These are phyloP conservation scores for Aspergillus sp. DNA, from an alignment of 2,329 filamentous ascomycete genomes.

Conservation along the genomic window DNA sequence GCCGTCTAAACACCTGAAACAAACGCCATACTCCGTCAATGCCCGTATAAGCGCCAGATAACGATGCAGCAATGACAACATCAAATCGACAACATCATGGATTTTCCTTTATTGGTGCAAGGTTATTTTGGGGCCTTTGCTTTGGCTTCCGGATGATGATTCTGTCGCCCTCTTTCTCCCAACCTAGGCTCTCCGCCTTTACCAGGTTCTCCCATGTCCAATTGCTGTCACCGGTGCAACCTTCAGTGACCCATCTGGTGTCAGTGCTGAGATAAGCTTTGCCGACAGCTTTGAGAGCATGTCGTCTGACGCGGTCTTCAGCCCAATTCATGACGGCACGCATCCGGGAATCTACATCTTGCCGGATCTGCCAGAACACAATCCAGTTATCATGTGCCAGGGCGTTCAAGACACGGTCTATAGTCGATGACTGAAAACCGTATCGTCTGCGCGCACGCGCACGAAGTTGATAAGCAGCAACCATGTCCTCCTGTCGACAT, in stretches of 20 bases:
- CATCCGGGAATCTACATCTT: constrained; percentile 76
- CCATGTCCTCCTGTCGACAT: constrained; percentile 75
- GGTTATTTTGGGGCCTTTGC: constrained; percentile 25
- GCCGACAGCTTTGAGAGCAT: constrained; percentile 84
- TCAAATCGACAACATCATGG: neutral
- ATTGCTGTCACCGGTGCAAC: constrained; percentile 43
- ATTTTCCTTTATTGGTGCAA: constrained; percentile 22
- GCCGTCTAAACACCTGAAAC: constrained; percentile 7
- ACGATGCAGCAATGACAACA: constrained; percentile 5
- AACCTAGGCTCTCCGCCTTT: constrained; percentile 73
- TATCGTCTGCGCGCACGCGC: constrained; percentile 53
- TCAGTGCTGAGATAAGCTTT: constrained; percentile 76
- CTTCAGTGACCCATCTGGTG: constrained; percentile 68
- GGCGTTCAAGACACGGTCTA: constrained; percentile 69
- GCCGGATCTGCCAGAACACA: constrained; percentile 70
- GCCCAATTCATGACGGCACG: constrained; percentile 79
- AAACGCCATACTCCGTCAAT: constrained; percentile 22
- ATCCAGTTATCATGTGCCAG: constrained; percentile 82
- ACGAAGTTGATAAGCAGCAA: constrained; percentile 70
- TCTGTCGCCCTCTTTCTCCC: constrained; percentile 72
- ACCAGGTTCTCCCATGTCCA: constrained; percentile 71
- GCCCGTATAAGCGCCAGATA: constrained; percentile 19
- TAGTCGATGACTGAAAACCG: constrained; percentile 64
- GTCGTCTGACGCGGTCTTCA: constrained; percentile 70
- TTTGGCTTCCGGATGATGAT: constrained; percentile 71